Base-by-base conservation (phyloP, 2,329 filamentous ascomycete genomes). In the Fusarium sp. region DNA sequence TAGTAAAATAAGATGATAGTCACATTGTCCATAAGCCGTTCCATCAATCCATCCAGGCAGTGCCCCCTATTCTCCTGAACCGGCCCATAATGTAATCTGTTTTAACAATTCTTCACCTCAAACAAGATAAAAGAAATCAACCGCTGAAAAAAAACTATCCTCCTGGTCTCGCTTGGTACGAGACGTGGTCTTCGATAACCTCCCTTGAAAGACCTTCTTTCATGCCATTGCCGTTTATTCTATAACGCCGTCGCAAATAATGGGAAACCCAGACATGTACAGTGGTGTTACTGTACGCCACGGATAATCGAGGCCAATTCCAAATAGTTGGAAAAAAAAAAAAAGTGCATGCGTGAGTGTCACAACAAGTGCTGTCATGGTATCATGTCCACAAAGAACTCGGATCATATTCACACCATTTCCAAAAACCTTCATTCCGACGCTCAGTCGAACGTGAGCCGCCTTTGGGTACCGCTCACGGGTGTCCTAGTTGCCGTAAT, bases 371-470 rank as follows among this genome's bases (percentile, higher is more conserved):
- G 75, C 75, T 63, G 75, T 80, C 80, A 75, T 82, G 80, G 80
- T 82, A 82, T 82, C 80, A 81, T 82, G 75, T 80, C 80, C 75
- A 79, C 64, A 65, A 72, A 64, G 69, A 75, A 77, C 67, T 59
- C 60, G 66, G 64, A 63, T 37, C 42, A 64, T 70, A 42, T 60
- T 60, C 60, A 68, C 64, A 53, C 66, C 37, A 50, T 33, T 64
- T 50, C 47, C 23, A 38, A 33, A 50, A 32, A 25, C 63, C 46
- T 53, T n/a, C 56, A 33, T 25, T 23, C 69, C 57, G 76, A 65
- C 53, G 93, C 86, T 60, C 91, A 90, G 79, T 97, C 95, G 82
- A 97, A 97, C 61, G 95, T 97, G 67, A 97, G 86, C 71, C 91
- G 88, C 79, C 93, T 89, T 77, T 94, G 86, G n/a, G 93, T 88